Conservation (phyloP, 2,329 filamentous ascomycete species). For the Arthroderma uncinatum region DNA sequence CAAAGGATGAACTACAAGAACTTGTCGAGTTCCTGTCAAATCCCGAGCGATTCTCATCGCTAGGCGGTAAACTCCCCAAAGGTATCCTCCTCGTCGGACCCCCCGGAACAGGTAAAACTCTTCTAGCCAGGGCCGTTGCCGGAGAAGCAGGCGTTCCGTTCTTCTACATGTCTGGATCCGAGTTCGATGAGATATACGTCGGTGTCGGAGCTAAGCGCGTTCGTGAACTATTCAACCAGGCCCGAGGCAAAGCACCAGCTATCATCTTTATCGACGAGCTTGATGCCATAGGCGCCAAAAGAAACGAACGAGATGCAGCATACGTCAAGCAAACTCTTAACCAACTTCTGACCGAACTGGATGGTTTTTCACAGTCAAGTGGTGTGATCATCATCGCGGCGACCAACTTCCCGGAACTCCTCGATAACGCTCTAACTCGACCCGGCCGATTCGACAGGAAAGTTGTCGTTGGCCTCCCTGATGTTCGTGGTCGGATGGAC, state of each 20-base stretch:
- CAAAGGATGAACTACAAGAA: conserved; percentile 94
- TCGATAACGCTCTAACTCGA: conserved; percentile 88
- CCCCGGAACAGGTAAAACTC: conserved; percentile 93
- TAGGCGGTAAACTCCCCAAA: conserved; percentile 94
- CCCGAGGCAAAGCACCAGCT: conserved; percentile 72
- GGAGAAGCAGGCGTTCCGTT: conserved; percentile 96
- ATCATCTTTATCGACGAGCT: conserved; percentile 96
- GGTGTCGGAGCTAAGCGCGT: conserved; percentile 95
- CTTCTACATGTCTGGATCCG: conserved; percentile 99
- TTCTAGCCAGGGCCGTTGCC: conserved; percentile 87
- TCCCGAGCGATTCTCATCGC: conserved; percentile 81
- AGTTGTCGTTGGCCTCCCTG: conserved; percentile 75
- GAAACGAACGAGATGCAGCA: conserved; percentile 82
- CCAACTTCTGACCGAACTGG: conserved; percentile 89
- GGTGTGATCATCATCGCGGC: conserved; percentile 93
- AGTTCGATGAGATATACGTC: conserved; percentile 97
- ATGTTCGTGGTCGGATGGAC: conserved; percentile 82
- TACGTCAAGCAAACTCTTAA: conserved; percentile 97
- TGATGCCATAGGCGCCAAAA: conserved; percentile 86
- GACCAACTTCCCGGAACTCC: conserved; percentile 86
- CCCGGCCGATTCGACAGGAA: conserved; percentile 94
- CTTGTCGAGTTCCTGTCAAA: conserved; percentile 92
- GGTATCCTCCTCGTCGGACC: conserved; percentile 91
- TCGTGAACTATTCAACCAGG: conserved; percentile 76
- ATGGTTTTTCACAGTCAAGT: conserved; percentile 90